Percentiles rank a stretch among this genome's conserved stretches.
These are phyloP conservation scores for Malus fusca DNA, from an alignment of 306 rosid species.

Conservation along the genomic window DNA sequence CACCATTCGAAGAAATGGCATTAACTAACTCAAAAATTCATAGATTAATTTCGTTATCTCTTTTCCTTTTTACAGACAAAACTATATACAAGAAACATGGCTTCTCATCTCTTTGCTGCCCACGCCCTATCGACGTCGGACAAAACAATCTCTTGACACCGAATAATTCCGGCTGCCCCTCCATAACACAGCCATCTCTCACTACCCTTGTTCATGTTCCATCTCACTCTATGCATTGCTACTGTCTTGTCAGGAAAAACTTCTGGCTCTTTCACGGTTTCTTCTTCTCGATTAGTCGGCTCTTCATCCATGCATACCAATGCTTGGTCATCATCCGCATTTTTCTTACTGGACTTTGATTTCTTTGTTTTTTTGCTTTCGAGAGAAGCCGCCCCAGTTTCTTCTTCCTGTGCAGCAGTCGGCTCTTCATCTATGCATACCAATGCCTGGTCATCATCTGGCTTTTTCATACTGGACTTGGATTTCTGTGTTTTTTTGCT, in stretches of 20 bases:
- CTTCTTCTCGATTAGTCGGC: constrained; percentile 8
- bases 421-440: constrained; percentile 29
- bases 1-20: too few species aligned
- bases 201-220: constrained; percentile 92
- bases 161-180: constrained; percentile 79
- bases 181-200: constrained; percentile 92
- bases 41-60: neutral
- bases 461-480: constrained; percentile 28
- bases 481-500: constrained; percentile 27
- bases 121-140: constrained; percentile 39
- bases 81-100: neutral
- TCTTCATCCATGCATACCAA: constrained; percentile 30
- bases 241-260: constrained; percentile 53
- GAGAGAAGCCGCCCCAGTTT: neutral
- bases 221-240: constrained; percentile 76
- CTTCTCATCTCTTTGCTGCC: constrained; percentile 47
- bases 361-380: neutral
- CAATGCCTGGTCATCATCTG: constrained; percentile 14
- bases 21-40: neutral
- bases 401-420: neutral
- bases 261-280: constrained; percentile 24
- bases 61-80: neutral
- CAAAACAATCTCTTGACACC: constrained; percentile 69
- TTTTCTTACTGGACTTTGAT: neutral
- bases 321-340: neutral